Conservation (phyloP, 371 early-diverging fungal genomes). For the Apophysomyces elegans region DNA sequence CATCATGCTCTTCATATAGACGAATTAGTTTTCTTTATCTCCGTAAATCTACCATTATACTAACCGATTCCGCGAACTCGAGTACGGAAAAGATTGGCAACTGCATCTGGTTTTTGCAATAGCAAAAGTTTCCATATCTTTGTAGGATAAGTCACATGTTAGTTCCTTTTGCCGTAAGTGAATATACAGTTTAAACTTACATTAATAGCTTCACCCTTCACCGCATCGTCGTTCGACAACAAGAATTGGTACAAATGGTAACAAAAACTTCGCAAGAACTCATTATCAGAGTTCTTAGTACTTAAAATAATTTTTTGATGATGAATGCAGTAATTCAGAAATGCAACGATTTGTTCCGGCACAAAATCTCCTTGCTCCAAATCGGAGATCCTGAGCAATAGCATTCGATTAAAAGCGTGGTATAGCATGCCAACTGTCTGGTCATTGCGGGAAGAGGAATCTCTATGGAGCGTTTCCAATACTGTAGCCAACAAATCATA, state of each 20-base stretch:
- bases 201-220: constrained; percentile 55
- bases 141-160: neutral
- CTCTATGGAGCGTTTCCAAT: constrained; percentile 49
- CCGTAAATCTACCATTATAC: constrained; percentile 3
- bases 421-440: constrained; percentile 39
- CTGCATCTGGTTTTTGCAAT: constrained; percentile 58
- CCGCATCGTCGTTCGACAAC: constrained; percentile 42
- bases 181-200: constrained; percentile 23
- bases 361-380: constrained; percentile 41
- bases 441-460: constrained; percentile 26
- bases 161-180: neutral
- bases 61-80: constrained; percentile 49
- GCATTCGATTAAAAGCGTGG: constrained; percentile 61
- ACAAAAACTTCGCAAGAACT: constrained; percentile 67
- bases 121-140: constrained; percentile 67
- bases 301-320: constrained; percentile 72
- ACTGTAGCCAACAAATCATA: constrained; percentile 64
- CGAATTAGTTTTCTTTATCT: neutral
- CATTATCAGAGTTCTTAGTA: constrained; percentile 59
- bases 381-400: constrained; percentile 58
- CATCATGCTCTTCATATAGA: constrained; percentile 50
- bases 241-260: constrained; percentile 68
- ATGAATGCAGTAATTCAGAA: constrained; percentile 67
- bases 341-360: constrained; percentile 40
- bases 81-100: constrained; percentile 48